phyloP scores from a whole-genome alignment of 176 grass and related monocot genomes.

The Otatea glauca region DNA sequence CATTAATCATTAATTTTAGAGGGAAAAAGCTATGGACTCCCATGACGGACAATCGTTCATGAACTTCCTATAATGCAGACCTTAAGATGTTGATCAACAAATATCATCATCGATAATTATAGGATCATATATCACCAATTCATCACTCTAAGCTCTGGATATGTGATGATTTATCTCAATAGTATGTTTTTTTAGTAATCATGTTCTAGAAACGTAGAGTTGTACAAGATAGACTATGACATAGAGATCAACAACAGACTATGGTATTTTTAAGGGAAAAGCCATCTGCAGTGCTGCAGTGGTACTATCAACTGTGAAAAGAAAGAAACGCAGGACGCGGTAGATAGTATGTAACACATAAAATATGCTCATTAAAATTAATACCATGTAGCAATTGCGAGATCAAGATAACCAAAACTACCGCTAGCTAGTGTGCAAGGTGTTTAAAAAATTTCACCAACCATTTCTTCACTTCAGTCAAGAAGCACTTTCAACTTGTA shows the following conservation, averaged over 20 bases:
- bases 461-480: slow-evolving; percentile 31
- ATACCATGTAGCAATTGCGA: slow-evolving; percentile 2
- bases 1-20: neutral
- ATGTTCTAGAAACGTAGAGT: neutral
- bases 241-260: neutral
- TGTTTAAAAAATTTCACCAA: slow-evolving; percentile 30
- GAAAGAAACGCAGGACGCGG: neutral
- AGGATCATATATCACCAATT: slow-evolving; percentile 6
- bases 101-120: neutral
- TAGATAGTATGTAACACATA: neutral
- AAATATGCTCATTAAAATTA: slow-evolving; percentile 16
- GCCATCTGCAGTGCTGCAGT: neutral
- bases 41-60: neutral
- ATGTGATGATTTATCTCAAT: neutral
- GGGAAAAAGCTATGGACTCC: slow-evolving; percentile 1
- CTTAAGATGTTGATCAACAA: neutral
- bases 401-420: slow-evolving; percentile 24
- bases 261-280: neutral
- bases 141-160: neutral
- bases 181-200: neutral
- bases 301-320: neutral
- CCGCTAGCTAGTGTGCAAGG: slow-evolving; percentile 25
- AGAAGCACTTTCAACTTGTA: slow-evolving; percentile 48
- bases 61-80: neutral
- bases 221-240: neutral